Percentiles rank a stretch among this genome's conserved stretches.
phyloP scores from a whole-genome alignment of 768 basidiomycete genomes.

The Hysterangium stoloniferum region DNA sequence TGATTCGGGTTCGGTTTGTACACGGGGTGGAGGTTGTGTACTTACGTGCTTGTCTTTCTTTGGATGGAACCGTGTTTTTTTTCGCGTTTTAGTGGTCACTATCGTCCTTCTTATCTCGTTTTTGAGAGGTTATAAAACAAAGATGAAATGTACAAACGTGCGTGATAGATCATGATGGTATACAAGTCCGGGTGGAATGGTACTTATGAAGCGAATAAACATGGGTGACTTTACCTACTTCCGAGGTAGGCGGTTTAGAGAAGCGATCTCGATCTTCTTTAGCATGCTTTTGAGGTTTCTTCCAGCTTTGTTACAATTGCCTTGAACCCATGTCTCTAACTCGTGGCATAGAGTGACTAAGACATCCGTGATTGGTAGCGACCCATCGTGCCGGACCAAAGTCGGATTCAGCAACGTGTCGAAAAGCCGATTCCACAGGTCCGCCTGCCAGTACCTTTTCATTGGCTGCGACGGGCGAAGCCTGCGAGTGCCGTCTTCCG shows the following conservation, averaged over 20 bases:
- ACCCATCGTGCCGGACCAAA: slow-evolving; percentile 43
- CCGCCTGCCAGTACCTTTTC: slow-evolving; percentile 92
- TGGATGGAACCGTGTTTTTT: slow-evolving; percentile 10
- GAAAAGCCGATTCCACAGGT: slow-evolving; percentile 79
- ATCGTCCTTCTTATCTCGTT: background rate
- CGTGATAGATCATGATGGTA: background rate
- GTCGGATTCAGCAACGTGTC: slow-evolving; percentile 80
- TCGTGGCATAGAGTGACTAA: slow-evolving; percentile 56
- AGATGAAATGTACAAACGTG: background rate
- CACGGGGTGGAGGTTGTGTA: background rate
- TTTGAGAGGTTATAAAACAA: slow-evolving; percentile 4
- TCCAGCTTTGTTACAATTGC: slow-evolving; percentile 79
- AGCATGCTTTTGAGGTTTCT: slow-evolving; percentile 73
- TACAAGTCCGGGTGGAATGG: background rate
- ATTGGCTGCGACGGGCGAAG: slow-evolving; percentile 63
- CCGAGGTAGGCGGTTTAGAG: background rate
- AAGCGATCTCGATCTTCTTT: slow-evolving; percentile 59
- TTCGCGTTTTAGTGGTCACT: too few species aligned
- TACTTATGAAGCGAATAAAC: background rate
- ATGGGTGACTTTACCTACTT: background rate
- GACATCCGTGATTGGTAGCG: slow-evolving; percentile 67
- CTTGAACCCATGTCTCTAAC: slow-evolving; percentile 84
- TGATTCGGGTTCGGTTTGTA: slow-evolving; percentile 1
- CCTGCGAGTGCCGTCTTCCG: background rate
- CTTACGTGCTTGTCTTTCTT: slow-evolving; percentile 8